Percentiles rank a stretch among this genome's conserved stretches.
phyloP scores from a whole-genome alignment of 2,329 filamentous ascomycete species.

The Eutypella sp. region DNA sequence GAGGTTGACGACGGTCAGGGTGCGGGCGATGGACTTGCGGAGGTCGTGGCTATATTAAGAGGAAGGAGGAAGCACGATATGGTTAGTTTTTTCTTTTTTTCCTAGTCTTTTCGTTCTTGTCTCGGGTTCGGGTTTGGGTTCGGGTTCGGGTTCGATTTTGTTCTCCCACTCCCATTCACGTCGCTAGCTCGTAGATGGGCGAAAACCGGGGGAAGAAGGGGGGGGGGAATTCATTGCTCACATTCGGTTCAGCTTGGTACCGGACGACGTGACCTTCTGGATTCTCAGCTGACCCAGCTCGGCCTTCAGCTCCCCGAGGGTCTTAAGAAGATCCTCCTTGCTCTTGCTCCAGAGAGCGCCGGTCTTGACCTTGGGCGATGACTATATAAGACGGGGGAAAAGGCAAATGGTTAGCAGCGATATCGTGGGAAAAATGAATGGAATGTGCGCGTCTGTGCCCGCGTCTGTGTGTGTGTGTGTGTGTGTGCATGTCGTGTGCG shows the following conservation, averaged over 20 bases:
- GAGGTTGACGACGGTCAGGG: conserved; percentile 99
- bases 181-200: not conserved
- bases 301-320: conserved; percentile 90
- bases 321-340: conserved; percentile 97
- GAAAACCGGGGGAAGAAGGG: not conserved
- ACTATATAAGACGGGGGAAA: conserved; percentile 35
- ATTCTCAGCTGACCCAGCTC: conserved; percentile 96
- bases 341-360: conserved; percentile 97
- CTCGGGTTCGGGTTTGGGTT: too few relatives aligned
- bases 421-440: not conserved
- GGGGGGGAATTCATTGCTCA: conserved; percentile 30
- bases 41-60: conserved; percentile 85
- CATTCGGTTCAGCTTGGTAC: conserved; percentile 97
- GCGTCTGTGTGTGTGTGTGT: too few relatives aligned
- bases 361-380: conserved; percentile 78
- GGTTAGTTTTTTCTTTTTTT: not conserved
- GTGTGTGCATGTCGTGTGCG: not conserved
- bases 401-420: conserved; percentile 14
- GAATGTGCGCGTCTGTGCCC: not conserved
- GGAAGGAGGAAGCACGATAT: conserved; percentile 10
- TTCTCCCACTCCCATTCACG: not conserved
- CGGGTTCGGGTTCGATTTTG: too few relatives aligned
- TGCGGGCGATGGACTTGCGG: conserved; percentile 98
- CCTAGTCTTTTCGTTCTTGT: conserved; percentile 1
- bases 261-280: conserved; percentile 95